These are phyloP conservation scores for Melaleuca alternifolia DNA, from an alignment of 345 rosid genomes.

Conservation along the genomic window DNA sequence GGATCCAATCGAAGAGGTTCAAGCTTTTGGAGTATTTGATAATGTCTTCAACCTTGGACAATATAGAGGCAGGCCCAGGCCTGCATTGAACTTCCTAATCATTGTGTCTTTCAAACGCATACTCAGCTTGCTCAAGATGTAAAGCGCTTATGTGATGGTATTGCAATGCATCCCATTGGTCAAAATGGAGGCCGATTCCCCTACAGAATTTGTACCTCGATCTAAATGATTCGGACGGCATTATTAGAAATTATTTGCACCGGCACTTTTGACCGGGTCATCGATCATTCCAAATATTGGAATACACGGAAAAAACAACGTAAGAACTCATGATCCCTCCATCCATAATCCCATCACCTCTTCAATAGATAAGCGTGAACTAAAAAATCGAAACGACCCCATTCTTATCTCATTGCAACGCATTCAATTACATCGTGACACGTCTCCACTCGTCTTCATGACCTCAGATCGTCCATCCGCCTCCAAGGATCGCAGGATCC, in stretches of 20 bases:
- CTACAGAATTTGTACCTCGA: not conserved
- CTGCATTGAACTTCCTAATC: not conserved
- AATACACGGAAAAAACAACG: not conserved
- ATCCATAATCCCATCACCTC: not conserved
- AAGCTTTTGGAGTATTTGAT: no score
- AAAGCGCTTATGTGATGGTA: not conserved
- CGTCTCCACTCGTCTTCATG: not conserved
- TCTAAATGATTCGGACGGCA: not conserved
- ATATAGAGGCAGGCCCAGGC: not conserved
- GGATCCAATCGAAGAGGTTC: no score
- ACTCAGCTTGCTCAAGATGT: not conserved
- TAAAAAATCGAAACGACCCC: not conserved
- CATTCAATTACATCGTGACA: not conserved
- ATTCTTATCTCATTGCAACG: not conserved
- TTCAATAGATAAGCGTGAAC: not conserved
- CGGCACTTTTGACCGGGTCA: not conserved
- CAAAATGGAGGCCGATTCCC: not conserved
- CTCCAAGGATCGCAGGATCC: not conserved
- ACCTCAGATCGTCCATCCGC: not conserved
- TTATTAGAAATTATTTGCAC: not conserved
- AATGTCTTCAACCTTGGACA: not conserved
- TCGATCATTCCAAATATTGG: not conserved
- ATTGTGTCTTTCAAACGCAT: not conserved
- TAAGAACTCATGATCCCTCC: not conserved
- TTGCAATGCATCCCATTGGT: not conserved